Base-by-base conservation (phyloP, 148 eudicot genomes). In the Spergularia bocconei region DNA sequence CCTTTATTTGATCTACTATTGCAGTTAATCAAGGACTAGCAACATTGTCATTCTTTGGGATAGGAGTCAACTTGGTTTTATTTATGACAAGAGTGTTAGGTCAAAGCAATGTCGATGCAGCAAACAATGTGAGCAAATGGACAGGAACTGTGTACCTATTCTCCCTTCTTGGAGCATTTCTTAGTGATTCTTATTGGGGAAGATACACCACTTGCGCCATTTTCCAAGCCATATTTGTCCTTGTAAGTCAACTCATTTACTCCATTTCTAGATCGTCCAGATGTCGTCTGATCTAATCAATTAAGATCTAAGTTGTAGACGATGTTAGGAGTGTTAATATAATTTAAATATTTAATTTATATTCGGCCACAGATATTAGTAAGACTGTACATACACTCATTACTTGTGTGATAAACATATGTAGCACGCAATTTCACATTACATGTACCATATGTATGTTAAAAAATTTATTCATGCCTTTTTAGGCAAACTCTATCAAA, bases 181-280 rank as follows among this genome's bases (percentile, higher is more conserved):
- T 91, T 47, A 91, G 96, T 50, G 96, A 89, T 72, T 89, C 96
- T 39, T 91, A 89, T 55, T 91, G 91, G 96, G 96, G 93, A 11
- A 56, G 93, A 60, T 91, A 84, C 86, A 87, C 79, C 17, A 86
- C 87, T 33, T 91, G 96, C 76, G 88, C 90, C 75, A 82, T 91
- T 53, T 91, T 91, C 58, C 96, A 91, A 39, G 79, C 81, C 76
- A 86, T 89, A 48, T 91, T 91, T 52, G 88, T 89, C 39, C 11
- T 82, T 25, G 96, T 91, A 87, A 86, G 87, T 70, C 56, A 29
- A 3, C 36, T 29, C 36, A 0, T 29, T 29, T 29, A 1, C 36
- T 29, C 36, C 36, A 29, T 2, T 29, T 29, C 36, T 23, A 23
- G 0, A 23, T 23, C 25, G 1, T 23, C 1, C 25, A 23, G 25